phyloP scores from a whole-genome alignment of 2,329 filamentous ascomycete species.

The Waltergamsia citrina region DNA sequence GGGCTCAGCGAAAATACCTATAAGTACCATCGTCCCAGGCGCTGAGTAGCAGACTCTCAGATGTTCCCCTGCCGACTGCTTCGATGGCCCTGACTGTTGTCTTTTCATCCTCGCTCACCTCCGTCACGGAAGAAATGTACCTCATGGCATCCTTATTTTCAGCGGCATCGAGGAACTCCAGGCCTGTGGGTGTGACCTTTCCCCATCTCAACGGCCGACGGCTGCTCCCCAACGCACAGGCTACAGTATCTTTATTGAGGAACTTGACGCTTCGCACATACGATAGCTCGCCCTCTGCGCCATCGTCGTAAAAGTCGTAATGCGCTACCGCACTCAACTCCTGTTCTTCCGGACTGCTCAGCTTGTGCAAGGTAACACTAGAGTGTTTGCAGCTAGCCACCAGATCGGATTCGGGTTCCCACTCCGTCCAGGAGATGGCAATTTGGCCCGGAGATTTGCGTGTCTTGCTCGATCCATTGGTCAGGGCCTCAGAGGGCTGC shows the following conservation, averaged over 20 bases:
- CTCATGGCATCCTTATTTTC: slow-evolving; percentile 8
- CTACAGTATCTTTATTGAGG: slow-evolving; percentile 33
- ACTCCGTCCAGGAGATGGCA: slow-evolving; percentile 22
- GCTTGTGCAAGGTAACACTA: slow-evolving; percentile 17
- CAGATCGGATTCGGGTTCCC: slow-evolving; percentile 16
- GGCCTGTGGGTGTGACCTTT: slow-evolving; percentile 33
- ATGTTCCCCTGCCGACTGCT: slow-evolving; percentile 25
- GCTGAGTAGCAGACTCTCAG: slow-evolving; percentile 33
- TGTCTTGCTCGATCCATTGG: background rate
- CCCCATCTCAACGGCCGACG: slow-evolving; percentile 33
- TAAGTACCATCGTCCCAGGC: slow-evolving; percentile 45
- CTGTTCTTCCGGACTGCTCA: slow-evolving; percentile 12
- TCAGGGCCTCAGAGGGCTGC: background rate
- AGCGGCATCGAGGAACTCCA: slow-evolving; percentile 21
- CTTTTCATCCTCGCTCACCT: slow-evolving; percentile 12
- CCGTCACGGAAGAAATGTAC: background rate
- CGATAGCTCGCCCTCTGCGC: slow-evolving; percentile 11
- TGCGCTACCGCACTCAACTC: too few species aligned
- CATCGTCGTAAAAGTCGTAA: slow-evolving; percentile 14
- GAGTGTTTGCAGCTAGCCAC: slow-evolving; percentile 21
- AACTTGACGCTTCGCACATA: slow-evolving; percentile 29
- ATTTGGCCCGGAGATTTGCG: slow-evolving; percentile 17
- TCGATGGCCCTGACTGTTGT: slow-evolving; percentile 36
- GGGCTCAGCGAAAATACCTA: slow-evolving; percentile 18
- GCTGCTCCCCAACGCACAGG: slow-evolving; percentile 32